Percentiles rank a stretch among this genome's conserved stretches.
phyloP scores from a whole-genome alignment of 2,329 filamentous ascomycete species.

The Cercospora sp. region DNA sequence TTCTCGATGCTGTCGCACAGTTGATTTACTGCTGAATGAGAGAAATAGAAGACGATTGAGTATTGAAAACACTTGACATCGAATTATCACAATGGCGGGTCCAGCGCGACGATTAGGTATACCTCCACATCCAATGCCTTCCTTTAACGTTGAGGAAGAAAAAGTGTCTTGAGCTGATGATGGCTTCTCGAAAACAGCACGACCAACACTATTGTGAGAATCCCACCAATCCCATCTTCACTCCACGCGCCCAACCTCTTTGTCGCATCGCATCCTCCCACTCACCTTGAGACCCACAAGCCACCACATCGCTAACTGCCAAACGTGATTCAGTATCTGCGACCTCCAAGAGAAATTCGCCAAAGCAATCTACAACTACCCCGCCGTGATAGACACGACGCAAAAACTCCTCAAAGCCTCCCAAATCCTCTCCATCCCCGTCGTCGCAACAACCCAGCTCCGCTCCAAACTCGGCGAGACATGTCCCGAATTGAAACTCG shows the following conservation, averaged over 20 bases:
- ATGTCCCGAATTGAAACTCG: constrained; percentile 66
- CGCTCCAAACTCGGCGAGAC: constrained; percentile 75
- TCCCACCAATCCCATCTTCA: not conserved
- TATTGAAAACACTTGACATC: not conserved
- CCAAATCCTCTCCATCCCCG: constrained; percentile 66
- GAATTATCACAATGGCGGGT: constrained; percentile 20
- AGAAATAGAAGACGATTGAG: not conserved
- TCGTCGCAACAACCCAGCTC: constrained; percentile 86
- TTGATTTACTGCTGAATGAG: not conserved
- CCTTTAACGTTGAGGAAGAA: not conserved
- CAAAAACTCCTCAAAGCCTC: constrained; percentile 56
- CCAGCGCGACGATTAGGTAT: constrained; percentile 30
- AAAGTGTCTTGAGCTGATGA: constrained; percentile 12
- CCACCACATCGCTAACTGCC: constrained; percentile 14
- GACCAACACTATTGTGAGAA: constrained; percentile 27
- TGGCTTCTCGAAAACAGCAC: constrained; percentile 4
- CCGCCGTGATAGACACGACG: constrained; percentile 64
- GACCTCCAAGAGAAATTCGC: constrained; percentile 95
- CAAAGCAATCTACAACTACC: constrained; percentile 77
- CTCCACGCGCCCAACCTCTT: not conserved
- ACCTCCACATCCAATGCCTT: not conserved
- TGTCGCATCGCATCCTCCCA: not conserved
- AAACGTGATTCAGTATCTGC: constrained; percentile 67
- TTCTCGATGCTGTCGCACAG: not conserved
- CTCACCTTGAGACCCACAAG: not conserved